Percentiles rank a stretch among this genome's conserved stretches.
phyloP scores from a whole-genome alignment of 768 basidiomycete genomes.

The Royoungia palumana region DNA sequence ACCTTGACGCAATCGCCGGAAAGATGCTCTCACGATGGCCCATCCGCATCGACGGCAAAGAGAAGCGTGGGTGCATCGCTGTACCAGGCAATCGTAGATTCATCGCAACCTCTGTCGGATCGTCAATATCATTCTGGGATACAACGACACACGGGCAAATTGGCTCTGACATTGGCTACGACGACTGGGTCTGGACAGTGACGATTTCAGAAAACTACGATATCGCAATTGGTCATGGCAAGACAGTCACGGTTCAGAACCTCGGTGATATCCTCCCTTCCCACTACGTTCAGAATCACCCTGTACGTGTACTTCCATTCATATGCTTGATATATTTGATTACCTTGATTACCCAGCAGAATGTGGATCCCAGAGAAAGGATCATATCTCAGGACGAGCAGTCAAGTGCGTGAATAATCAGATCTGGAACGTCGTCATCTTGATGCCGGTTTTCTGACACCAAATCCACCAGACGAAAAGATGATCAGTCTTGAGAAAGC shows the following conservation, averaged over 20 bases:
- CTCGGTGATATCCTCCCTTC: conserved; percentile 4
- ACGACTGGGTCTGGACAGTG: neutral
- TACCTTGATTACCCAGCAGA: neutral
- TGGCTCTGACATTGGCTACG: neutral
- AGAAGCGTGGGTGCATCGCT: no score
- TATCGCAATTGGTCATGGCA: neutral
- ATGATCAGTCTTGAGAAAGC: no score
- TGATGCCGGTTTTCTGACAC: no score
- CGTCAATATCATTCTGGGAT: conserved; percentile 10
- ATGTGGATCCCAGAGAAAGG: neutral
- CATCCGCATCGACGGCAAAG: no score
- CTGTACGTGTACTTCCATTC: no score
- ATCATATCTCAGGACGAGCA: no score
- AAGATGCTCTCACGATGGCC: no score
- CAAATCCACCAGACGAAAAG: no score
- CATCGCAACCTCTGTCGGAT: neutral
- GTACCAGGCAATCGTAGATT: neutral
- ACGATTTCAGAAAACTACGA: conserved; percentile 6
- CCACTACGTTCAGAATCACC: neutral
- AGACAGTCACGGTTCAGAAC: neutral
- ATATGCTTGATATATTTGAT: no score
- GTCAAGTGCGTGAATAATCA: no score
- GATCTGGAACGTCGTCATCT: no score
- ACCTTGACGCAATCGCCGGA: no score
- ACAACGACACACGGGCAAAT: neutral